Conservation (phyloP, 805 yeast species). For the Lipomyces orientalis region DNA sequence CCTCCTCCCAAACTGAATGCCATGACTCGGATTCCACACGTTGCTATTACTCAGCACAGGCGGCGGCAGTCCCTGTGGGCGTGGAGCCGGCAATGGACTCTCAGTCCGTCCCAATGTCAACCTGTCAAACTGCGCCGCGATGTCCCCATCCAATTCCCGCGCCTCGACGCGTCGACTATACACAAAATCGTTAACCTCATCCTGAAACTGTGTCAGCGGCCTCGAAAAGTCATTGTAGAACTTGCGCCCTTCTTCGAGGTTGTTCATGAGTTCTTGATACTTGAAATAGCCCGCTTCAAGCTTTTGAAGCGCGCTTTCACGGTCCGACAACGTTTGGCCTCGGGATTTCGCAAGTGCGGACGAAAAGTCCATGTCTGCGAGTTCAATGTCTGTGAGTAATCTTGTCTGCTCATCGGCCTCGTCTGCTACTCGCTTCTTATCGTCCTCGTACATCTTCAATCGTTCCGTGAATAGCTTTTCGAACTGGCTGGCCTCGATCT, state of each 20-base stretch:
- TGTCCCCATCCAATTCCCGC: constrained; percentile 52
- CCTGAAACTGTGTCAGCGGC: constrained; percentile 53
- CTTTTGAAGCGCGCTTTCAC: constrained; percentile 58
- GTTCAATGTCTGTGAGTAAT: constrained; percentile 50
- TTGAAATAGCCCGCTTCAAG: constrained; percentile 58
- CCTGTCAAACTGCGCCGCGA: constrained; percentile 9
- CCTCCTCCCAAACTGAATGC: constrained; percentile 33
- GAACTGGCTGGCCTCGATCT: constrained; percentile 37
- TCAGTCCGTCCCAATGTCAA: constrained; percentile 14
- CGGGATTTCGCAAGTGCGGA: constrained; percentile 24
- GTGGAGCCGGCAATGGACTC: constrained; percentile 34
- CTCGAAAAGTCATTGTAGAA: constrained; percentile 70
- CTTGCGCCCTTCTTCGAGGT: constrained; percentile 68
- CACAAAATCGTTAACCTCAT: constrained; percentile 60
- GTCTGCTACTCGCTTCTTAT: constrained; percentile 54
- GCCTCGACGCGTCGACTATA: constrained; percentile 59
- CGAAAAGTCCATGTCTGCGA: constrained; percentile 38
- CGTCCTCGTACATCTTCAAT: constrained; percentile 55
- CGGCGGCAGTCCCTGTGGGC: constrained; percentile 34
- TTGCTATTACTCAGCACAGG: constrained; percentile 23
- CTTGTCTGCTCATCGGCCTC: constrained; percentile 49
- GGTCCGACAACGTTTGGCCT: constrained; percentile 44
- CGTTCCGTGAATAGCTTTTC: constrained; percentile 40
- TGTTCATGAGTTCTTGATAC: constrained; percentile 61
- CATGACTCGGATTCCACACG: constrained; percentile 32